phyloP scores from a whole-genome alignment of 148 eudicot species.

The Spergularia marina region DNA sequence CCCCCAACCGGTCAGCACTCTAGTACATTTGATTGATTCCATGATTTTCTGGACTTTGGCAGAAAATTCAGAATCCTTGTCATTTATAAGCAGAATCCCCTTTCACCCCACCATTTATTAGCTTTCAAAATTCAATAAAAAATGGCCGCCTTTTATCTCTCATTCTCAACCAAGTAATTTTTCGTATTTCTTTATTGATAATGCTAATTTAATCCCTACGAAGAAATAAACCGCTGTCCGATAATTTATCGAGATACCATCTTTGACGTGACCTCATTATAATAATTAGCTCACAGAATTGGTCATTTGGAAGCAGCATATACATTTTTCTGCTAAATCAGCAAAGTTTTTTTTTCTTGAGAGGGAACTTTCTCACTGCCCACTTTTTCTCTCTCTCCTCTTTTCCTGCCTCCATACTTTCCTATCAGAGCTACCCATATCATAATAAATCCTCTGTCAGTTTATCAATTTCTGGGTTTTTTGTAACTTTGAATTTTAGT shows the following conservation, averaged over 20 bases:
- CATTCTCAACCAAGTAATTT: too few relatives aligned
- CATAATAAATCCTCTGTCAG: background rate
- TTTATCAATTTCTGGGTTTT: background rate
- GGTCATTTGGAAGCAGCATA: background rate
- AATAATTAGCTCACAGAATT: background rate
- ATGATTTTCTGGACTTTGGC: background rate
- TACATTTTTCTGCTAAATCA: background rate
- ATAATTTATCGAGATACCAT: background rate
- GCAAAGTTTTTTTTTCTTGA: background rate
- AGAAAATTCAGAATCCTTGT: background rate
- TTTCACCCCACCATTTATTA: background rate
- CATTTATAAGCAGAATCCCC: background rate
- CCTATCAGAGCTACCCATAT: conserved; percentile 4
- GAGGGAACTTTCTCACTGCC: background rate
- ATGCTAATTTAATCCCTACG: too few relatives aligned
- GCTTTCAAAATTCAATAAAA: too few relatives aligned
- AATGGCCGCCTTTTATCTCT: too few relatives aligned
- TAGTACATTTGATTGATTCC: background rate
- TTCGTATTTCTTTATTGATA: too few relatives aligned
- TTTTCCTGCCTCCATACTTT: background rate
- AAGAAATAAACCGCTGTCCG: background rate
- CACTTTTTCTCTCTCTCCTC: background rate
- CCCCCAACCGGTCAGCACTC: background rate
- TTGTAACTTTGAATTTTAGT: background rate
- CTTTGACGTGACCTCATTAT: background rate